Base-by-base conservation (phyloP, 495 filamentous ascomycete genomes). In the Penicillium parvum region DNA sequence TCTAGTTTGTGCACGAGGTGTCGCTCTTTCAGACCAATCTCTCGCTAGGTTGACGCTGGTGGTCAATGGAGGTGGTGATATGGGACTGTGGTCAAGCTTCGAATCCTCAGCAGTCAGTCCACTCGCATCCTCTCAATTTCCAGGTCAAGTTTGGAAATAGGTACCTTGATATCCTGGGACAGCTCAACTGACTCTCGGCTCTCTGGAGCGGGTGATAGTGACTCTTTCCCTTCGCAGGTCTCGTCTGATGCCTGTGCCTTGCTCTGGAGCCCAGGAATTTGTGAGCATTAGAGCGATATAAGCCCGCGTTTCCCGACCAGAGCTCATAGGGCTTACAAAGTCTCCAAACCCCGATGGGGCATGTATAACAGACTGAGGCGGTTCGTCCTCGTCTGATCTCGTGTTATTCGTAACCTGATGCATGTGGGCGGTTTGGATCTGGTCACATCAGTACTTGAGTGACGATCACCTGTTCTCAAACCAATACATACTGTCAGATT, bases 311-410 rank as follows among this genome's bases (percentile, higher is more conserved):
- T n/a, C n/a, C n/a, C n/a, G n/a, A n/a, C n/a, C n/a, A n/a, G n/a
- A n/a, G n/a, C n/a, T n/a, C n/a, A n/a, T n/a, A n/a, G 37, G 3
- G 66, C 83, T 68, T 55, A 91, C 86, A 76, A 90, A 90, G 40
- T 76, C 74, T 36, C 77, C 74, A 65, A 90, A 95, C 27, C 83
- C 85, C 50, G 84, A 66, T 3, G 89, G 89, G 15, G 85, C 87
- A 68, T 94, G 88, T 53, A 95, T 95, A 35, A 92, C 89, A 3
- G 89, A 95, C 43, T 83, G 73, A 16, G 86, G 78, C 38, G 71
- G 67, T 47, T 82, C 77, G 40, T 91, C 87, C 43, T 90, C 83
- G 46, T 81, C 78, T 26, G 74, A 68, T 16, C 74, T 71, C 42
- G 69, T 65, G 52, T 73, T 73, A 43, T 73, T 57, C 16, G 54